phyloP scores from a whole-genome alignment of 2,329 filamentous ascomycete species.

The Herpotrichia juniperi region DNA sequence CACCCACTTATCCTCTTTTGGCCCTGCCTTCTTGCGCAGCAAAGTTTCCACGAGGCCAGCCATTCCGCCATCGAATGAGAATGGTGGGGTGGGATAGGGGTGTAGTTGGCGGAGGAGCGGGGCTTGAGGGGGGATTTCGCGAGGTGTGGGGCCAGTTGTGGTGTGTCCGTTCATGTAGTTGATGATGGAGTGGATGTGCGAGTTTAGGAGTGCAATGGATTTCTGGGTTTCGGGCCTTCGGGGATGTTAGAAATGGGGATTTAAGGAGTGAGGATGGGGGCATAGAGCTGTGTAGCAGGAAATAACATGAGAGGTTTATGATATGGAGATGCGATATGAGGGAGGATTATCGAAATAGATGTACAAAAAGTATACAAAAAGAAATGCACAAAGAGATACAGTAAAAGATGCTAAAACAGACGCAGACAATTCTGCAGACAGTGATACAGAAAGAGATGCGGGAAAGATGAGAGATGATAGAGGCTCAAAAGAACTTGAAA shows the following conservation, averaged over 20 bases:
- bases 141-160: neutral
- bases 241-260: neutral
- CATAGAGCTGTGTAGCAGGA: too few species aligned
- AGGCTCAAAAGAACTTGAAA: too few species aligned
- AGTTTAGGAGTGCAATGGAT: conserved; percentile 10
- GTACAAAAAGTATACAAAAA: too few species aligned
- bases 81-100: conserved; percentile 32
- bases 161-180: conserved; percentile 11
- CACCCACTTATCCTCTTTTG: conserved; percentile 37
- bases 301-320: conserved; percentile 19
- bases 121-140: neutral
- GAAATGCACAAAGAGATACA: neutral
- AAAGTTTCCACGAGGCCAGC: conserved; percentile 27
- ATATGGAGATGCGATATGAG: conserved; percentile 34
- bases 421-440: too few species aligned
- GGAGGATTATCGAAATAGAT: too few species aligned
- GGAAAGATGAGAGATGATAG: too few species aligned
- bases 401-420: neutral
- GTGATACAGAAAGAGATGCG: too few species aligned
- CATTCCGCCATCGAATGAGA: conserved; percentile 20
- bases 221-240: conserved; percentile 20
- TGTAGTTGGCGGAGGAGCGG: conserved; percentile 18
- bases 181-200: conserved; percentile 13
- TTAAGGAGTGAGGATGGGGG: neutral
- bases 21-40: conserved; percentile 32